These are phyloP conservation scores for Striga asiatica DNA, from an alignment of 257 asterid species.

Conservation along the genomic window DNA sequence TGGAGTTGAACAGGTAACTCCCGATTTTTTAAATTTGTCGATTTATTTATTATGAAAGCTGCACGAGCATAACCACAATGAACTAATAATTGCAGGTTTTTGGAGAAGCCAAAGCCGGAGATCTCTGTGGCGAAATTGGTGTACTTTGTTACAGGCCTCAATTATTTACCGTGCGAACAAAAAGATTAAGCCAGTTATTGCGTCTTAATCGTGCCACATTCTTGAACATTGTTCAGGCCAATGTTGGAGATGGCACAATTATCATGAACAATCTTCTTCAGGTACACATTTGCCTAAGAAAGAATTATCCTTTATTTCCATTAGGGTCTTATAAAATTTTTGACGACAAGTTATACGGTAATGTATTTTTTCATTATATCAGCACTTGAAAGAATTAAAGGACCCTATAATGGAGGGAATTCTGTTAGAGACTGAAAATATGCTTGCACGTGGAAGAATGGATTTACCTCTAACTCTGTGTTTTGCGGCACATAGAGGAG, in stretches of 20 bases:
- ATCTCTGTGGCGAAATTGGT: conserved; percentile 86
- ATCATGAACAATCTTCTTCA: conserved; percentile 91
- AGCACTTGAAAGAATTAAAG: conserved; percentile 75
- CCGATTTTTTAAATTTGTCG: not conserved
- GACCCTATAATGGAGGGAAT: conserved; percentile 92
- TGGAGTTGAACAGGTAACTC: conserved; percentile 67
- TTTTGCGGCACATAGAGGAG: conserved; percentile 85
- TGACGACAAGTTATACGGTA: not conserved
- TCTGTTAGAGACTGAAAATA: conserved; percentile 73
- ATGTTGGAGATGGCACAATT: conserved; percentile 83
- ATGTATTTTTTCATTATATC: conserved; percentile 6
- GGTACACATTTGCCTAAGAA: conserved; percentile 17
- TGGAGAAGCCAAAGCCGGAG: conserved; percentile 82
- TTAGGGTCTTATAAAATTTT: too few relatives aligned
- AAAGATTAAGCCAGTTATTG: conserved; percentile 63
- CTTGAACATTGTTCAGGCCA: conserved; percentile 80
- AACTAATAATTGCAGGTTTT: conserved; percentile 43
- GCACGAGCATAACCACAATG: too few relatives aligned
- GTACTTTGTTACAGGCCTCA: conserved; percentile 95
- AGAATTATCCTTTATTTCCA: too few relatives aligned
- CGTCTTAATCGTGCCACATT: conserved; percentile 75
- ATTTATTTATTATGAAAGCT: too few relatives aligned
- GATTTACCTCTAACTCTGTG: conserved; percentile 90
- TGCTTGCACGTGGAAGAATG: conserved; percentile 95
- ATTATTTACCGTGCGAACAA: conserved; percentile 80